Evolutionary conservation across 441 rosid species (phyloP).

Genomic region (Adansonia gregorii): DNA sequence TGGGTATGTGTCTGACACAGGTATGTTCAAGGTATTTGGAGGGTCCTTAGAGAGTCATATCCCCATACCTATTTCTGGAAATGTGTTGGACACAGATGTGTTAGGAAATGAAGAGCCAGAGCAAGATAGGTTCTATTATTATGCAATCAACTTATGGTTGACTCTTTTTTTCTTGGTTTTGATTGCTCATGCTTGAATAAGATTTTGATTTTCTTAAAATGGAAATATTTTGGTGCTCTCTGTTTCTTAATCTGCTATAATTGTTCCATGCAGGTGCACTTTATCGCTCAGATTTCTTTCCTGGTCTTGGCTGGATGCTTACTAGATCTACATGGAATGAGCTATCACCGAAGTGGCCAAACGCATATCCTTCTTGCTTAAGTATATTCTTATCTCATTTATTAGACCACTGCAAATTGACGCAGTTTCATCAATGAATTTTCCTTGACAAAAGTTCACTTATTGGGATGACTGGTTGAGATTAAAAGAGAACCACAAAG

Average conservation of each 20-base stretch:
- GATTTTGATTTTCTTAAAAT: slow-evolving; percentile 6
- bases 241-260: slow-evolving; percentile 33
- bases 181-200: background rate
- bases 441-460: slow-evolving; percentile 79
- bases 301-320: slow-evolving; percentile 99
- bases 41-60: too few species aligned
- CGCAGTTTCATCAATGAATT: slow-evolving; percentile 30
- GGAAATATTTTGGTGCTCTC: slow-evolving; percentile 7
- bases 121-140: background rate
- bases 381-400: slow-evolving; percentile 23
- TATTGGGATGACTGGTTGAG: slow-evolving; percentile 99
- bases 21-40: too few species aligned
- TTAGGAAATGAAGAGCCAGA: too few species aligned
- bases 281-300: slow-evolving; percentile 92
- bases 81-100: too few species aligned
- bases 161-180: slow-evolving; percentile 1
- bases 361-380: slow-evolving; percentile 85
- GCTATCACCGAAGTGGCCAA: slow-evolving; percentile 98
- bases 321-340: slow-evolving; percentile 84
- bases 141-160: background rate
- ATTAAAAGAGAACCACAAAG: slow-evolving; percentile 83
- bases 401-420: slow-evolving; percentile 25
- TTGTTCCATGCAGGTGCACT: slow-evolving; percentile 66
- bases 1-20: too few species aligned
- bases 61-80: too few species aligned